Conservation (phyloP, 2,329 filamentous ascomycete genomes). For the Endoconidiophora polonica region DNA sequence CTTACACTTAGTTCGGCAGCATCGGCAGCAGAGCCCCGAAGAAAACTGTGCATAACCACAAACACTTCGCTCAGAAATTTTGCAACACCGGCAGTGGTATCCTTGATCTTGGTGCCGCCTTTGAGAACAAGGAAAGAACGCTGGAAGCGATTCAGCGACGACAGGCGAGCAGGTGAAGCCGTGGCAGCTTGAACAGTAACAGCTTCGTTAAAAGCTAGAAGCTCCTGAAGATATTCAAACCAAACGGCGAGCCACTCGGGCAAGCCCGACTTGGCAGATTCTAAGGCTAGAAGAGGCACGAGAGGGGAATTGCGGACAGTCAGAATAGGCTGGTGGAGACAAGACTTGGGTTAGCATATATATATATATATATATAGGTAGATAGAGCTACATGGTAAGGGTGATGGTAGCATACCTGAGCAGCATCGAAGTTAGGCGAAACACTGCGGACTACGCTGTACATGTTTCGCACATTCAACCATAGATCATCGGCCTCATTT, state of each 20-base stretch:
- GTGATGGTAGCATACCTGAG: constrained; percentile 25
- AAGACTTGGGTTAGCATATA: constrained; percentile 8
- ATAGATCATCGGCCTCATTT: constrained; percentile 7
- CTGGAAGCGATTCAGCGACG: constrained; percentile 42
- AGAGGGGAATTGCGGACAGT: constrained; percentile 40
- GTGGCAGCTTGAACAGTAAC: constrained; percentile 27
- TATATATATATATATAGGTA: neutral
- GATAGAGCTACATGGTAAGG: neutral
- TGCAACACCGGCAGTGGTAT: constrained; percentile 39
- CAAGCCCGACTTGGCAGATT: constrained; percentile 26
- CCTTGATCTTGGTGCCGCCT: constrained; percentile 39
- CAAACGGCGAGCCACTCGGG: constrained; percentile 34
- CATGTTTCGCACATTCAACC: constrained; percentile 21
- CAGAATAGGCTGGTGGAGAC: constrained; percentile 33
- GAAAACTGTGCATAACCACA: constrained; percentile 25
- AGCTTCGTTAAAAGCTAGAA: constrained; percentile 25
- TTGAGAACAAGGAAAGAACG: constrained; percentile 38
- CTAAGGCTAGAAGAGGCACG: constrained; percentile 29
- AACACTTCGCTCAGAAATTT: constrained; percentile 29
- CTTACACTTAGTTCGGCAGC: neutral
- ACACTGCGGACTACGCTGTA: constrained; percentile 19
- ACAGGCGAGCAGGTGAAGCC: constrained; percentile 31
- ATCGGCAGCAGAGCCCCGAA: constrained; percentile 17
- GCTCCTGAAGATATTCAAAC: constrained; percentile 33
- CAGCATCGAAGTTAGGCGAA: constrained; percentile 16